These are phyloP conservation scores for Paracamarosporium sp. DNA, from an alignment of 2,329 filamentous ascomycete species.

Conservation along the genomic window DNA sequence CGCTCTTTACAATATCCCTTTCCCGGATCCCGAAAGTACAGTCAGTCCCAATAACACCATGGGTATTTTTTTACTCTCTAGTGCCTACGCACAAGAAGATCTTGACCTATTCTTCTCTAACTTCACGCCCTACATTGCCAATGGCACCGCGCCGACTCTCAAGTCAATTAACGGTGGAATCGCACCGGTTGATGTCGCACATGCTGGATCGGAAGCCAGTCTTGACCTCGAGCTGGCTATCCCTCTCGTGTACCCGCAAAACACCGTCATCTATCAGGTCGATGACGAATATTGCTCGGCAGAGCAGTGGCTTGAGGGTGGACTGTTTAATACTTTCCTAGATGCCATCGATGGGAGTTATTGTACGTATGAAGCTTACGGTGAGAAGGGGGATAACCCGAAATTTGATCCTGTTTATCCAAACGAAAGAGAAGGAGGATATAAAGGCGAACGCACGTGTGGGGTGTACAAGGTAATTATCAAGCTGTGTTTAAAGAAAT, in stretches of 20 bases:
- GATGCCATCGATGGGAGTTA: conserved; percentile 38
- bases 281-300: conserved; percentile 15
- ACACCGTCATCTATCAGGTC: conserved; percentile 18
- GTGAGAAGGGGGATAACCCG: conserved; percentile 55
- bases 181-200: background rate
- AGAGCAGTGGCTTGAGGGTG: conserved; percentile 3
- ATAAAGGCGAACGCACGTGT: conserved; percentile 55
- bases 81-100: conserved; percentile 59
- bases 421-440: conserved; percentile 56
- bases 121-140: conserved; percentile 49
- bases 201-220: conserved; percentile 13
- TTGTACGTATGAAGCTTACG: conserved; percentile 58
- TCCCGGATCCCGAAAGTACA: background rate
- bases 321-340: conserved; percentile 4
- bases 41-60: conserved; percentile 4
- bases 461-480: conserved; percentile 51
- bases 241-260: conserved; percentile 20
- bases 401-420: conserved; percentile 60
- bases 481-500: background rate
- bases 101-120: conserved; percentile 57
- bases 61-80: conserved; percentile 39
- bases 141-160: conserved; percentile 54
- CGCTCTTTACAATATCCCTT: conserved; percentile 44
- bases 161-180: conserved; percentile 56
- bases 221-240: conserved; percentile 21